Conservation (phyloP, 1,139 yeast species). For the Debaryomycetaceae sp. region DNA sequence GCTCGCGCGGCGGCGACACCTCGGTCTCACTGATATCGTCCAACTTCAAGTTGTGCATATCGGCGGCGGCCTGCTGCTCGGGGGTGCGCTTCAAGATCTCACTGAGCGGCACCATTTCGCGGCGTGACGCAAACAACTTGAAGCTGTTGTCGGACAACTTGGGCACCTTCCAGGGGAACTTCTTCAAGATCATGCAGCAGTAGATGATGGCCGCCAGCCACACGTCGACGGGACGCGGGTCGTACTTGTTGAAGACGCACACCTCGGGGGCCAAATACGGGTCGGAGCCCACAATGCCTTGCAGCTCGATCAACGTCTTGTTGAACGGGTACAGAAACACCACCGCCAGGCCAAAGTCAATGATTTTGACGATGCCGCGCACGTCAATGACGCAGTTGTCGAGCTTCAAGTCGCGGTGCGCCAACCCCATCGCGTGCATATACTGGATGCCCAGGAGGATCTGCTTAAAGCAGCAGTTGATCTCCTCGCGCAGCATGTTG, state of each 20-base stretch:
- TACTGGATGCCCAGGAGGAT: slow-evolving; percentile 77
- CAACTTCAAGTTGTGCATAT: slow-evolving; percentile 13
- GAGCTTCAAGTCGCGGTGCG: slow-evolving; percentile 87
- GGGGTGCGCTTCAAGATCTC: slow-evolving; percentile 42
- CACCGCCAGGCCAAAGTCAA: slow-evolving; percentile 93
- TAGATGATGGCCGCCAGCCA: slow-evolving; percentile 94
- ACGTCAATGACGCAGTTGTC: slow-evolving; percentile 90
- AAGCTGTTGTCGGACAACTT: slow-evolving; percentile 79
- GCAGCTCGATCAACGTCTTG: slow-evolving; percentile 72
- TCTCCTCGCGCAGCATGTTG: slow-evolving; percentile 80
- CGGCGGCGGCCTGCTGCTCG: slow-evolving; percentile 14
- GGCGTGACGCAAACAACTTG: slow-evolving; percentile 51
- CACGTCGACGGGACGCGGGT: slow-evolving; percentile 90
- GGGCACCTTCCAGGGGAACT: slow-evolving; percentile 98
- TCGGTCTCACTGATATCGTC: slow-evolving; percentile 31
- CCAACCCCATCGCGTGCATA: slow-evolving; percentile 81
- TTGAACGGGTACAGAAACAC: slow-evolving; percentile 90
- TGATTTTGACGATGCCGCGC: slow-evolving; percentile 81
- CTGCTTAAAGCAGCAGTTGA: slow-evolving; percentile 88
- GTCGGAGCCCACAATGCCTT: slow-evolving; percentile 91
- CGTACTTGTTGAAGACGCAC: slow-evolving; percentile 73
- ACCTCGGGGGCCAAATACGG: slow-evolving; percentile 96
- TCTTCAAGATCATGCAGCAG: slow-evolving; percentile 90
- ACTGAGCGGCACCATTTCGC: slow-evolving; percentile 37
- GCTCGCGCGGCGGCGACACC: slow-evolving; percentile 5